phyloP scores from a whole-genome alignment of 768 basidiomycete genomes.

The Clavulina sp. region DNA sequence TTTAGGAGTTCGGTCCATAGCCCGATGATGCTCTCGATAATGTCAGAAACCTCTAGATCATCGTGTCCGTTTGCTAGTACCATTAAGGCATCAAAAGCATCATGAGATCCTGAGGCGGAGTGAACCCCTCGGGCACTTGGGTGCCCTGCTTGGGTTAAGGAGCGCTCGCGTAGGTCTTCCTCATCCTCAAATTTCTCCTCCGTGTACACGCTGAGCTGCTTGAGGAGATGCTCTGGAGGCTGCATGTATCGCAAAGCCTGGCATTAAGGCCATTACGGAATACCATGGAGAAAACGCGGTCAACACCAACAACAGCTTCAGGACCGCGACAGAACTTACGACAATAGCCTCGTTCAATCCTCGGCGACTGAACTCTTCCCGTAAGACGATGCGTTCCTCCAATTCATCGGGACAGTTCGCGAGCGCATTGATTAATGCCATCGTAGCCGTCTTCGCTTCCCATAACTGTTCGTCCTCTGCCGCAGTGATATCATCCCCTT shows the following conservation, averaged over 20 bases:
- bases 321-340: slow-evolving; percentile 31
- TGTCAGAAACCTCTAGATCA: slow-evolving; percentile 41
- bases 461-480: slow-evolving; percentile 43
- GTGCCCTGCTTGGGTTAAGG: slow-evolving; percentile 15
- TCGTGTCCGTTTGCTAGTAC: slow-evolving; percentile 41
- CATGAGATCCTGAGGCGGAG: slow-evolving; percentile 31
- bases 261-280: too few species aligned
- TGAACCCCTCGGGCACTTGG: too few species aligned
- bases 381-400: slow-evolving; percentile 58
- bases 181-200: slow-evolving; percentile 88
- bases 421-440: slow-evolving; percentile 67
- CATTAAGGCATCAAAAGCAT: slow-evolving; percentile 42
- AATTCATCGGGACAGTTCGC: slow-evolving; percentile 57
- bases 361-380: slow-evolving; percentile 68
- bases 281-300: background rate
- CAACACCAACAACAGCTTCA: too few species aligned
- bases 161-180: slow-evolving; percentile 59
- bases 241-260: slow-evolving; percentile 59
- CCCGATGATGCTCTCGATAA: too few species aligned
- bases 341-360: slow-evolving; percentile 73
- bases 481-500: background rate
- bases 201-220: slow-evolving; percentile 60
- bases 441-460: slow-evolving; percentile 61
- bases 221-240: slow-evolving; percentile 63
- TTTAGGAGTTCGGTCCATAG: too few species aligned